Conservation (phyloP, 163 green algal genomes). For the Prototheca wickerhamii region DNA sequence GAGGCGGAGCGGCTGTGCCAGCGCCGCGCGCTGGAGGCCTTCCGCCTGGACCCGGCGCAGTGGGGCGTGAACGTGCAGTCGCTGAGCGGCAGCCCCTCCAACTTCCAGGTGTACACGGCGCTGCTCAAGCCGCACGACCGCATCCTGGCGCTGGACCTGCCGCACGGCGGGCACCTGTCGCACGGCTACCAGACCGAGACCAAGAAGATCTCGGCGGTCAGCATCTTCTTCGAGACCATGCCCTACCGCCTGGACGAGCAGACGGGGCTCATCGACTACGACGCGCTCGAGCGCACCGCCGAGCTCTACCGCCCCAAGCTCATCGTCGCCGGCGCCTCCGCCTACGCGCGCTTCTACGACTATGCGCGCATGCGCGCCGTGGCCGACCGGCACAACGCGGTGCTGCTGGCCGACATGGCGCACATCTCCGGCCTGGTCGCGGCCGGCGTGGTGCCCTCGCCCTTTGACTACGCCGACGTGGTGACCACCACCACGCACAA, state of each 20-base stretch:
- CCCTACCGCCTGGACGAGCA: conserved; percentile 90
- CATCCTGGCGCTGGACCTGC: conserved; percentile 98
- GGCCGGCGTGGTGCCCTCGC: conserved; percentile 75
- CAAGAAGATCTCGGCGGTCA: conserved; percentile 97
- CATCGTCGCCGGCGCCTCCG: conserved; percentile 84
- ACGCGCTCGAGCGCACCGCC: conserved; percentile 78
- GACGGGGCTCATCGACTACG: conserved; percentile 95
- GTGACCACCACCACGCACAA: conserved; percentile 99
- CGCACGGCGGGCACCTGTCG: conserved; percentile 92
- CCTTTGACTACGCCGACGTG: conserved; percentile 93
- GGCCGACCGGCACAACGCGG: conserved; percentile 63
- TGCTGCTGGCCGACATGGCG: conserved; percentile 95
- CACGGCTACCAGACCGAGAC: conserved; percentile 98
- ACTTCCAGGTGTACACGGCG: conserved; percentile 97
- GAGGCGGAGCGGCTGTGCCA: conserved; percentile 84
- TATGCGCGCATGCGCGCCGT: conserved; percentile 85
- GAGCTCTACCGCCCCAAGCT: conserved; percentile 87
- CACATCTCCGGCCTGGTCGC: conserved; percentile 82
- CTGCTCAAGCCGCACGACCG: conserved; percentile 94
- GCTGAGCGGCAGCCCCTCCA: conserved; percentile 86
- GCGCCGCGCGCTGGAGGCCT: conserved; percentile 88
- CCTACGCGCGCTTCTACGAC: conserved; percentile 93
- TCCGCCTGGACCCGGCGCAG: conserved; percentile 82
- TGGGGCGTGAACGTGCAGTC: conserved; percentile 98
- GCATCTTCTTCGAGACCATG: conserved; percentile 99